These are phyloP conservation scores for Fraxinus ornus DNA, from an alignment of 305 asterid genomes.

Conservation along the genomic window DNA sequence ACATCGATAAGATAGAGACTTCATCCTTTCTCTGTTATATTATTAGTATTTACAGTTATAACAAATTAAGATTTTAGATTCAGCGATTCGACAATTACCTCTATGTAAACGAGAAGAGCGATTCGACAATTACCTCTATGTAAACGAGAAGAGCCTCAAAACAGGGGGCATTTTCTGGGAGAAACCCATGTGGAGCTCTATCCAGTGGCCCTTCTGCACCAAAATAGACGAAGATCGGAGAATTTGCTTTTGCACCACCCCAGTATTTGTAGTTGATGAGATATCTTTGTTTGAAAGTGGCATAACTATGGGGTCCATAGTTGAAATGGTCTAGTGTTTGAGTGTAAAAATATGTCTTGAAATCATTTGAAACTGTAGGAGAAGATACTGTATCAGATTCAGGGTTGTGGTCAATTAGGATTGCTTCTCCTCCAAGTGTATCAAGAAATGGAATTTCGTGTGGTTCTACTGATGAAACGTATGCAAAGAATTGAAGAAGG, in stretches of 20 bases:
- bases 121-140: constrained; percentile 46
- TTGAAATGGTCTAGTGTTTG: constrained; percentile 81
- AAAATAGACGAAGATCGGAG: constrained; percentile 65
- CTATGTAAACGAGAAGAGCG: too few species aligned
- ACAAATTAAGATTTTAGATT: background rate
- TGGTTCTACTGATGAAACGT: constrained; percentile 4
- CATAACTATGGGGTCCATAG: constrained; percentile 53
- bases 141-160: constrained; percentile 63
- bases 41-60: background rate
- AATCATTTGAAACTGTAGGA: constrained; percentile 11
- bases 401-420: background rate
- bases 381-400: background rate
- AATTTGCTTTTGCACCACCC: constrained; percentile 48
- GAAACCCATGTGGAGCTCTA: constrained; percentile 44
- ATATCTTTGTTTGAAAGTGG: constrained; percentile 56
- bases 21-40: background rate
- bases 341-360: constrained; percentile 34
- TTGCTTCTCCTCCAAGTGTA: constrained; percentile 10
- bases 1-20: background rate
- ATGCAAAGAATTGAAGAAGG: constrained; percentile 1
- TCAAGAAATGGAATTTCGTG: constrained; percentile 29
- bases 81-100: too few species aligned
- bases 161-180: constrained; percentile 52
- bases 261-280: constrained; percentile 45
- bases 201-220: constrained; percentile 63